Conservation (phyloP, 2,329 filamentous ascomycete genomes). For the Geosmithia morbida region DNA sequence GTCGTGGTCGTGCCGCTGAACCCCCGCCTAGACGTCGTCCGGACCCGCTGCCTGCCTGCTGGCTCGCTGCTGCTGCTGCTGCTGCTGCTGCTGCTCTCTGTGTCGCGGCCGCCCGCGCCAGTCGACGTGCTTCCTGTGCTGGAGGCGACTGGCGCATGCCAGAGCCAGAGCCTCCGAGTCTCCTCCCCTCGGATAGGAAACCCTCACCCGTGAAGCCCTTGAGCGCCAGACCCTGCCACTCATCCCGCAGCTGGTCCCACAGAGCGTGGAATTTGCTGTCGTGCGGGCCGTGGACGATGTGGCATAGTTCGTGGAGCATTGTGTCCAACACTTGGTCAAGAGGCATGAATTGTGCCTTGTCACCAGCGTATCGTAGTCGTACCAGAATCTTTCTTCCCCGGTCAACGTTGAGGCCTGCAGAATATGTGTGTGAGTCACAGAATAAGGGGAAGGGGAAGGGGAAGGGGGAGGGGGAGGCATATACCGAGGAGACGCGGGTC, state of each 20-base stretch:
- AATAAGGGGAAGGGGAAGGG: background rate
- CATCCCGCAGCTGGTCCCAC: slow-evolving; percentile 81
- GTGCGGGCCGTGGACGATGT: slow-evolving; percentile 75
- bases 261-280: slow-evolving; percentile 69
- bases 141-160: slow-evolving; percentile 30
- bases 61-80: slow-evolving; percentile 49
- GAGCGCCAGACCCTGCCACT: slow-evolving; percentile 58
- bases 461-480: slow-evolving; percentile 3
- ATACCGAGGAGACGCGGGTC: slow-evolving; percentile 58
- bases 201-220: slow-evolving; percentile 88
- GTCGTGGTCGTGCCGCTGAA: slow-evolving; percentile 11
- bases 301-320: slow-evolving; percentile 87
- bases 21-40: slow-evolving; percentile 60
- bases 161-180: slow-evolving; percentile 51
- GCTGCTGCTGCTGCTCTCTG: slow-evolving; percentile 43
- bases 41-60: slow-evolving; percentile 36
- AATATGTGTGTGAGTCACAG: background rate
- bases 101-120: slow-evolving; percentile 53
- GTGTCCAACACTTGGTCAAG: slow-evolving; percentile 75
- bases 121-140: slow-evolving; percentile 59
- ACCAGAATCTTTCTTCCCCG: slow-evolving; percentile 67
- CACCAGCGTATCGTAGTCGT: slow-evolving; percentile 61
- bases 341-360: slow-evolving; percentile 63
- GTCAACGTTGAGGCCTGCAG: slow-evolving; percentile 25
- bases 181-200: slow-evolving; percentile 63